Conservation (phyloP, 495 filamentous ascomycete genomes). For the Diplogelasinospora grovesii region DNA sequence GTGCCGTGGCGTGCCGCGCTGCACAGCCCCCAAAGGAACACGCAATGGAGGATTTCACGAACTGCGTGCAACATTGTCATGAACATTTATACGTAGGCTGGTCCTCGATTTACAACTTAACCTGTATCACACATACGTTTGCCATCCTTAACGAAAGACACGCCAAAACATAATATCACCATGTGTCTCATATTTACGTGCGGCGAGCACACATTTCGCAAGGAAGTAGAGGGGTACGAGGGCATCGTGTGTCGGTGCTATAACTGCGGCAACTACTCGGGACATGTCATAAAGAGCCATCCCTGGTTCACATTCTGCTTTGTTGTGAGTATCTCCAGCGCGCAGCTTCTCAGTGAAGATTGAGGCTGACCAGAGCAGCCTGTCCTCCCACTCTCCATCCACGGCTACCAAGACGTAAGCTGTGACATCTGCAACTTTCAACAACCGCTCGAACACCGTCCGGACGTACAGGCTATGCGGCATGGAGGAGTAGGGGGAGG, state of each 20-base stretch:
- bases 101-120: too few relatives aligned
- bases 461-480: constrained; percentile 41
- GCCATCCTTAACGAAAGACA: too few relatives aligned
- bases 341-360: too few relatives aligned
- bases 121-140: too few relatives aligned
- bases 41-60: too few relatives aligned
- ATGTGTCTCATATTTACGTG: constrained; percentile 56
- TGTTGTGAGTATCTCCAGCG: constrained; percentile 37
- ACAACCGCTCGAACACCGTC: constrained; percentile 48
- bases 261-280: constrained; percentile 51
- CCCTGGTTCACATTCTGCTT: constrained; percentile 57
- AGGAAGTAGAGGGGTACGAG: constrained; percentile 49
- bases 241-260: constrained; percentile 47
- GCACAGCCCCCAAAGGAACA: constrained; percentile 6
- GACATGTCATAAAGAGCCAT: constrained; percentile 44
- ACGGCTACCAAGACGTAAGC: constrained; percentile 48
- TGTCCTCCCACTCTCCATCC: constrained; percentile 47
- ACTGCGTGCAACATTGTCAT: too few relatives aligned
- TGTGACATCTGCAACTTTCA: constrained; percentile 51
- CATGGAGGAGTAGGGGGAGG: constrained; percentile 32
- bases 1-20: constrained; percentile 1
- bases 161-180: constrained; percentile 4
- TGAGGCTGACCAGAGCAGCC: too few relatives aligned
- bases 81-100: too few relatives aligned
- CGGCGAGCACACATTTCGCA: constrained; percentile 50